These are phyloP conservation scores for Hemisphaericaspora subhashii DNA, from an alignment of 1,139 yeast species.

Conservation along the genomic window DNA sequence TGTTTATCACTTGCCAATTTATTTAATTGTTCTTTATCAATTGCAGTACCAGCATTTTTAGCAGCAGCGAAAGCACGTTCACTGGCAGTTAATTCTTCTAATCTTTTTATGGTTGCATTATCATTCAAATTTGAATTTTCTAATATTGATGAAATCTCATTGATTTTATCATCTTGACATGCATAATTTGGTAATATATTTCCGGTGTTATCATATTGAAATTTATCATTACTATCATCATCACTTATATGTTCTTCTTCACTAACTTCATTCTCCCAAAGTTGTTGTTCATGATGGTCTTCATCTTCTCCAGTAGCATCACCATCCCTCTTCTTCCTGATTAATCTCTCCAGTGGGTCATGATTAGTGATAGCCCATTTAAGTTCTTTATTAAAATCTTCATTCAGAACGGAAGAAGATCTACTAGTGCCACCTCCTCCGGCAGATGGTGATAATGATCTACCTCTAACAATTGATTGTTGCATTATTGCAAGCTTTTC, in stretches of 20 bases:
- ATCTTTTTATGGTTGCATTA: conserved; percentile 41
- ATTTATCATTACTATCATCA: conserved; percentile 56
- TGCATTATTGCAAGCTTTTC: conserved; percentile 45
- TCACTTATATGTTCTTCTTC: conserved; percentile 72
- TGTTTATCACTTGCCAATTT: conserved; percentile 42
- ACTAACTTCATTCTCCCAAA: conserved; percentile 46
- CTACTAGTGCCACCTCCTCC: conserved; percentile 29
- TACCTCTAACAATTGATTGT: conserved; percentile 40
- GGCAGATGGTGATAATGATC: conserved; percentile 39
- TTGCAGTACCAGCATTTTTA: conserved; percentile 45
- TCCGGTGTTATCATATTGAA: conserved; percentile 62
- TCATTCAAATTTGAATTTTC: conserved; percentile 46
- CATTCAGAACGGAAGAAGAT: conserved; percentile 39
- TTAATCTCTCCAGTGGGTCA: conserved; percentile 61
- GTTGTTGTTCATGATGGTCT: conserved; percentile 12
- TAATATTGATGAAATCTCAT: conserved; percentile 44
- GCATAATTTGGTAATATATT: conserved; percentile 60
- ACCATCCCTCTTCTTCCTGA: conserved; percentile 15
- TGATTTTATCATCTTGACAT: conserved; percentile 48
- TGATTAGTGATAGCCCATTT: conserved; percentile 52
- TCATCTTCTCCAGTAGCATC: conserved; percentile 14
- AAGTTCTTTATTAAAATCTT: conserved; percentile 38
- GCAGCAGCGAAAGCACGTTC: conserved; percentile 66
- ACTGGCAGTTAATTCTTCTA: conserved; percentile 59
- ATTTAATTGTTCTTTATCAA: conserved; percentile 45